Conservation (phyloP, 306 rosid genomes). For the Quercus suber region DNA sequence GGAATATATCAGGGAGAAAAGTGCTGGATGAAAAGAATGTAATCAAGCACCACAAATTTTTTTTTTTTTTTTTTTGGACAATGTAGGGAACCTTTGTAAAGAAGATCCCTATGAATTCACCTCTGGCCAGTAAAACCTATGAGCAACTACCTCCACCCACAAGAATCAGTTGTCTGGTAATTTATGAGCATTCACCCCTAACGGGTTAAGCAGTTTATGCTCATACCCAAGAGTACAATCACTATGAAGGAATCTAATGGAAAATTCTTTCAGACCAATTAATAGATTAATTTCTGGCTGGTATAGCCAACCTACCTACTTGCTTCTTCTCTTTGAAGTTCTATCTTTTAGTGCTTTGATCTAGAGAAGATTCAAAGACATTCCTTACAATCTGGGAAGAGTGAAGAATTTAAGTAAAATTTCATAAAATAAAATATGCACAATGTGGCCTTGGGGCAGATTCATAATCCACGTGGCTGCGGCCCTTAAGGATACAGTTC, state of each 20-base stretch:
- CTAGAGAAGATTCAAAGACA: not conserved
- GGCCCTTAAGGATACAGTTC: not conserved
- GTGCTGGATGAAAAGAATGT: not conserved
- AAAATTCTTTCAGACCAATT: not conserved
- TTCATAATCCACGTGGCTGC: not conserved
- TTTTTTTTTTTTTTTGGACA: too few relatives aligned
- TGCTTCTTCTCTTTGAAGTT: not conserved
- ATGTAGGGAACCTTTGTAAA: too few relatives aligned
- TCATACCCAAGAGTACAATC: too few relatives aligned
- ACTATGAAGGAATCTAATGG: not conserved
- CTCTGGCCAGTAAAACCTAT: too few relatives aligned
- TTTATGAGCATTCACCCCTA: too few relatives aligned
- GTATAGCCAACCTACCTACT: not conserved
- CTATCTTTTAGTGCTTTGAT: not conserved
- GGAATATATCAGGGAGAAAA: not conserved
- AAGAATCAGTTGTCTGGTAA: too few relatives aligned
- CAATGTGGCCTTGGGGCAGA: not conserved
- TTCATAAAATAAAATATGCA: not conserved
- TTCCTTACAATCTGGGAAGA: not conserved
- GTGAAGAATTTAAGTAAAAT: not conserved
- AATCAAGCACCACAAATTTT: not conserved
- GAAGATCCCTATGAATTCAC: too few relatives aligned
- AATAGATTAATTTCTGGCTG: not conserved
- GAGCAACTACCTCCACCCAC: too few relatives aligned
- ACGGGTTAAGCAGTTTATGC: too few relatives aligned